Conservation (phyloP, 208 protist genomes). For the Angomonas deanei region DNA sequence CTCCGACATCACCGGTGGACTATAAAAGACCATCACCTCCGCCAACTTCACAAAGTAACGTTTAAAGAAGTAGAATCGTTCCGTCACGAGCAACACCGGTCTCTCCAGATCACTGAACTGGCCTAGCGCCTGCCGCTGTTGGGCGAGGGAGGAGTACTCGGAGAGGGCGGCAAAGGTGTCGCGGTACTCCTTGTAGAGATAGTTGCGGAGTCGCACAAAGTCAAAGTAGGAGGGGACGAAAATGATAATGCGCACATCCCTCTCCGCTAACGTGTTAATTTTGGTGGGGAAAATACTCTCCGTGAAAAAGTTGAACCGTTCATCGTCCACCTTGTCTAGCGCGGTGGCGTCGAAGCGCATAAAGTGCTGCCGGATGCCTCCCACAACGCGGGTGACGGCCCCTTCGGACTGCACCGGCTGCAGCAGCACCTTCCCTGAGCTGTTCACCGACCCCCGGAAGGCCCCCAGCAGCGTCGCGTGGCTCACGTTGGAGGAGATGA, state of each 20-base stretch:
- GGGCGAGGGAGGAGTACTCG: conserved; percentile 90
- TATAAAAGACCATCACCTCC: conserved; percentile 94
- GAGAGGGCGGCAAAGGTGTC: conserved; percentile 80
- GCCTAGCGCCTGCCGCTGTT: conserved; percentile 72
- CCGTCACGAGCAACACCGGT: conserved; percentile 91
- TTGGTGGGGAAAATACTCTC: conserved; percentile 72
- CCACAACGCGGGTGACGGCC: conserved; percentile 49
- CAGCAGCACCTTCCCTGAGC: conserved; percentile 63
- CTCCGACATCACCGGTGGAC: conserved; percentile 84
- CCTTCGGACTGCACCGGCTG: conserved; percentile 46
- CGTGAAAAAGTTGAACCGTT: conserved; percentile 91
- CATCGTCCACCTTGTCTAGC: conserved; percentile 63
- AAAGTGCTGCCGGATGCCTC: conserved; percentile 88
- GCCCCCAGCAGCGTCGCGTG: conserved; percentile 87
- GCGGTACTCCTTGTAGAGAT: conserved; percentile 88
- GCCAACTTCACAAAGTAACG: conserved; percentile 91
- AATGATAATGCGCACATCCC: conserved; percentile 82
- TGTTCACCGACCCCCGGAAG: conserved; percentile 72
- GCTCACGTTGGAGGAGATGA: conserved; percentile 74
- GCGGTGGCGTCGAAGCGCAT: conserved; percentile 74
- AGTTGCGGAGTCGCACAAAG: conserved; percentile 94
- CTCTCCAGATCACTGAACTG: conserved; percentile 84
- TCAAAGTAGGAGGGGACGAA: conserved; percentile 96
- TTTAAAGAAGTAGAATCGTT: conserved; percentile 96
- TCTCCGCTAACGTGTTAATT: conserved; percentile 63